Evolutionary conservation across 345 rosid species (phyloP), one percentile per base, ranked within the genome.

Genomic region (Salix koriyanagi): DNA sequence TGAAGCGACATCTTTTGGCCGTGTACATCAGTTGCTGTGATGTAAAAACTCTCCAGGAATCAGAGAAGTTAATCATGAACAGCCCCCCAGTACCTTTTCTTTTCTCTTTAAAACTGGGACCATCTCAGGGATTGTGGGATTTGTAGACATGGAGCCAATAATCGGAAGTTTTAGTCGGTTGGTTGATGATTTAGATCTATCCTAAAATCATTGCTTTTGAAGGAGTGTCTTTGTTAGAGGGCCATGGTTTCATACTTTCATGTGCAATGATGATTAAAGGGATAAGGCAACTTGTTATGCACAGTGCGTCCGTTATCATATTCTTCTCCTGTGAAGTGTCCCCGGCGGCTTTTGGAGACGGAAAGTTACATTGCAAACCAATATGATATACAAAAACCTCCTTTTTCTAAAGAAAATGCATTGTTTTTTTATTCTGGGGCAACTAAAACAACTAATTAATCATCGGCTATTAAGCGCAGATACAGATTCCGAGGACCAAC

Each of bases 181-280:
- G 88, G 83, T 26, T 79, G 89, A 80, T 74, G 84, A 68, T 44
- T 62, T 46, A 75, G 71, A 80, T 69, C 65, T 26, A 60, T 73
- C 75, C 70, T 25, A 4, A 19, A 79, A 77, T 81, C 71, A 84
- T 79, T 73, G 37, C 83, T 52, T 58, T 62, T 54, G 44, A 9
- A 79, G 56, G 65, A 13, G 42, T 64, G 19, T 80, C 81, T 78
- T 82, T 76, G 78, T 50, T 9, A 3, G 14, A 73, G 67, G 82
- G 75, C 60, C 67, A 66, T 69, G 50, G 65, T 39, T 80, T 42
- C 37, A 42, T 37, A 25, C 30, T 1, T 28, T 28, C 32, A 30
- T 30, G 34, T 65, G 28, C 46, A 67, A 82, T 87, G 82, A 85
- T 30, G 32, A 30, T 84, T 86, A 77, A 86, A 89, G 81, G 13